Percentiles rank a stretch among this genome's conserved stretches.
These are phyloP conservation scores for Marsdenia floribunda DNA, from an alignment of 257 asterid species.

Conservation along the genomic window DNA sequence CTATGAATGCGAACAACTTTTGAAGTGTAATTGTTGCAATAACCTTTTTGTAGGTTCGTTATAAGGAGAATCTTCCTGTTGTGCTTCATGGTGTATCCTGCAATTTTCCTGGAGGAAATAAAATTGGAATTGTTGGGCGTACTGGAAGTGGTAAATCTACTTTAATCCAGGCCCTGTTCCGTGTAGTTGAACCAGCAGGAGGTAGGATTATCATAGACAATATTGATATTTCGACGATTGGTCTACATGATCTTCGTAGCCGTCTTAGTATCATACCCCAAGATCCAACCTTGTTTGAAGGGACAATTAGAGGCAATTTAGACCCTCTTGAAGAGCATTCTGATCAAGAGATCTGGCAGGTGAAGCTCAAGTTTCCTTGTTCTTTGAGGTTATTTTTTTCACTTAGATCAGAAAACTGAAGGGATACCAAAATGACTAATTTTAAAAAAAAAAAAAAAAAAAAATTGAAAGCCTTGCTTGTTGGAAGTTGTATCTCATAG, in stretches of 20 bases:
- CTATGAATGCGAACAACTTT: not conserved
- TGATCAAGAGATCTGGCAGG: slow-evolving; percentile 90
- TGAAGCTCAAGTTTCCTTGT: slow-evolving; percentile 16
- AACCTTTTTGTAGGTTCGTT: slow-evolving; percentile 50
- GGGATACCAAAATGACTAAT: not conserved
- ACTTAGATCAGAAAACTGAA: not conserved
- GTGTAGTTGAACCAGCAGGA: slow-evolving; percentile 84
- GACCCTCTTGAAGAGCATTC: slow-evolving; percentile 93
- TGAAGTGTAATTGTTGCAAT: not conserved
- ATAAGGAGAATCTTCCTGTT: slow-evolving; percentile 91
- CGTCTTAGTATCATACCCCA: slow-evolving; percentile 94
- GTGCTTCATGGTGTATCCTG: slow-evolving; percentile 94
- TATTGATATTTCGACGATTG: slow-evolving; percentile 75
- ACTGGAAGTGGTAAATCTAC: slow-evolving; percentile 99
- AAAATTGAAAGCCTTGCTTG: not conserved
- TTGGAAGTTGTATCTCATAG: not conserved
- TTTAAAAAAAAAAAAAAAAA: no score
- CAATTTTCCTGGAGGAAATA: slow-evolving; percentile 87
- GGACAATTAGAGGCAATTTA: slow-evolving; percentile 86
- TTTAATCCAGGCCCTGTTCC: slow-evolving; percentile 89
- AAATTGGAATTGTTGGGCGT: slow-evolving; percentile 97
- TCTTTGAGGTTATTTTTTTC: not conserved
- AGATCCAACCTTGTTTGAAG: slow-evolving; percentile 95
- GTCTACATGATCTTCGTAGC: slow-evolving; percentile 94
- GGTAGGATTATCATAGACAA: slow-evolving; percentile 83